A percentile compares a stretch with the other conserved stretches of the same genome.
These are phyloP conservation scores for Suillus luteus DNA, from an alignment of 768 basidiomycete species.

Conservation along the genomic window DNA sequence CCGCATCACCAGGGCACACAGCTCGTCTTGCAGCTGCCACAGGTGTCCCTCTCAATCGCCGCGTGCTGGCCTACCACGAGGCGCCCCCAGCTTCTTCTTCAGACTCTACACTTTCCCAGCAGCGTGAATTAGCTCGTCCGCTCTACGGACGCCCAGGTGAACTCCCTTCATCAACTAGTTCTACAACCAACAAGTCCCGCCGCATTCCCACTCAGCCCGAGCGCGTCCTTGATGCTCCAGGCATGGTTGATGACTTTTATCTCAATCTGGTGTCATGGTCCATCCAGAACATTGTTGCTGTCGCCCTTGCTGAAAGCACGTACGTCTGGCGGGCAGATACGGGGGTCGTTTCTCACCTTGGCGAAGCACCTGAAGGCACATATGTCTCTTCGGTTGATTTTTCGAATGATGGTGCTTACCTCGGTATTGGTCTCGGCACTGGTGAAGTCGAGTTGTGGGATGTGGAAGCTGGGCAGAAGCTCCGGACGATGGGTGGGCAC, in stretches of 20 bases:
- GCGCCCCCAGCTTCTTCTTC: conserved; percentile 79
- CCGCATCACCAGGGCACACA: conserved; percentile 74
- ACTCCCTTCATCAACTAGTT: conserved; percentile 63
- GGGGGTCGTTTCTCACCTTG: conserved; percentile 77
- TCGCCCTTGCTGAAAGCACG: conserved; percentile 82
- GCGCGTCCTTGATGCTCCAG: conserved; percentile 94
- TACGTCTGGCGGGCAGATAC: conserved; percentile 96
- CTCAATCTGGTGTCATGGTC: conserved; percentile 94
- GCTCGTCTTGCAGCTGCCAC: conserved; percentile 76
- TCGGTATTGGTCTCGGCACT: conserved; percentile 77
- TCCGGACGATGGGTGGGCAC: conserved; percentile 92
- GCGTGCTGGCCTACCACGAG: conserved; percentile 88
- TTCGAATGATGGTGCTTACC: conserved; percentile 76
- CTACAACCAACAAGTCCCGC: conserved; percentile 68
- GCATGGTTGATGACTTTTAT: conserved; percentile 94
- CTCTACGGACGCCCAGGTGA: conserved; percentile 70
- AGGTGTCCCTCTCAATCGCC: conserved; percentile 74
- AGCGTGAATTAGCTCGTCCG: conserved; percentile 76
- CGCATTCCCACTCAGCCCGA: conserved; percentile 87
- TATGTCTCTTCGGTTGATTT: conserved; percentile 81
- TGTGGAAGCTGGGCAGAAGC: conserved; percentile 70
- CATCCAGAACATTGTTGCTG: conserved; percentile 81
- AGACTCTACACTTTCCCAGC: conserved; percentile 72
- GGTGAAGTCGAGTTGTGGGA: conserved; percentile 98
- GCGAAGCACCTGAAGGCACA: conserved; percentile 72